Base-by-base conservation (phyloP, 2,329 filamentous ascomycete genomes). In the Epichloe brachyelytri region DNA sequence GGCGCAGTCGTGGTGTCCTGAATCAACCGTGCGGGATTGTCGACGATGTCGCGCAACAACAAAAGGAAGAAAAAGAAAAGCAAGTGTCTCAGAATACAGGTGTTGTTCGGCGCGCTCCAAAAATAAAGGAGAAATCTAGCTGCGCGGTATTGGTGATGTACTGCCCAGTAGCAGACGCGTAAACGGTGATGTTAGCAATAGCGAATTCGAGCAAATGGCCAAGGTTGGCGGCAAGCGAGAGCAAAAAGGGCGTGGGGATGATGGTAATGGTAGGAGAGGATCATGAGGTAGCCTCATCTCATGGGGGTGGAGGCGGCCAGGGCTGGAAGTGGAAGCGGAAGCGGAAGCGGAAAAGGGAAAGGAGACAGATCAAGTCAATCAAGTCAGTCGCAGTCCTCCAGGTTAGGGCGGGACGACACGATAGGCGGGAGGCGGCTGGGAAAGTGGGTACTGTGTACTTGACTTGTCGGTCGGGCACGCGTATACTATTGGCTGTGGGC, bases 391-490 rank as follows among this genome's bases (percentile, higher is more conserved):
- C 15, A 37, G 34, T 37, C 34, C 11, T 43, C 41, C 41, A 46
- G 34, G 46, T 50, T 45, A 12, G 48, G 48, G 33, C 49, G 17
- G 39, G 43, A 33, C 46, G 22, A 49, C 40, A 46, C 40, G 39
- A 52, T 36, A 40, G 46, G 49, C 43, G 43, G 43, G n/a, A 15
- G 20, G 50, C 39, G 33, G 41, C 40, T 48, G 50, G 40, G 46
- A 14, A 43, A 38, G 10, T 19, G 45, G 46, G 34, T 19, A 14
- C 22, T 19, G 43, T 15, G n/a, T 6, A 33, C 10, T 26, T 12
- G 26, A 33, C 10, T 26, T 12, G 26, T 5, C 20, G 20, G 20
- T 20, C 41, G 12, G 22, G 12, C 20, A 19, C 41, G 17, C 41
- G 41, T 44, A 19, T 19, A n/a, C n/a, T 19, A 44, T 26, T 44